Base-by-base conservation (phyloP, 306 rosid species). In the Morella rubra region DNA sequence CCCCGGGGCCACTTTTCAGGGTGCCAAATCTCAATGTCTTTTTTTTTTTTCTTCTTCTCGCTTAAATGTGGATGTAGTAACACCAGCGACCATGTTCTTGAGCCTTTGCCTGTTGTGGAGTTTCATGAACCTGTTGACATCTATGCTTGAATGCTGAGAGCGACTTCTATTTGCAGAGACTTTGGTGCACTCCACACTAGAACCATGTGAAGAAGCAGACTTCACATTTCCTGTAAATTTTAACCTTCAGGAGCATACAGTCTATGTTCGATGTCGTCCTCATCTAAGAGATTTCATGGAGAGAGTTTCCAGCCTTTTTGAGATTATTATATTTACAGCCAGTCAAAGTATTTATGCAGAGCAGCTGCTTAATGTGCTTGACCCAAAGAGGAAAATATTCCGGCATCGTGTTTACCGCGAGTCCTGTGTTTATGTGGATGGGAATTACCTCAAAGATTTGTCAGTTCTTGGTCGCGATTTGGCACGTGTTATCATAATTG, bases 321-420 rank as follows among this genome's bases (percentile, higher is more conserved):
- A 95, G 89, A 92, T 95, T 76, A 92, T 92, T 70, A 92, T 95
- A 75, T 95, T 95, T 86, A 95, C 99, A 67, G 99, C 99, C 19
- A 95, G 99, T 86, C 99, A 95, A 84, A 92, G 99, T 77, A 95
- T 95, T 79, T 95, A 95, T 78, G 99, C 99, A 5, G 99, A 95
- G 81, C 97, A 95, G 87, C 99, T 95, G 74, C 91, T 92, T 44
- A 95, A 95, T 64, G 96, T 95, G 80, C 89, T 92, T 77, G 99
- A 95, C 86, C 99, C 99, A 8, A 95, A 88, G 87, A 88, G 99
- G 78, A 95, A 89, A 87, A 90, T 92, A 81, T 89, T 95, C 69
- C 96, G 97, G 18, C 99, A 95, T 73, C 97, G 99, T 59, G 97
- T 95, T 45, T 95, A 80, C 67, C 96, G 97, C 1, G 99, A 95